Evolutionary conservation across 805 yeast species (phyloP).

Genomic region (Lipomyces orientalis): DNA sequence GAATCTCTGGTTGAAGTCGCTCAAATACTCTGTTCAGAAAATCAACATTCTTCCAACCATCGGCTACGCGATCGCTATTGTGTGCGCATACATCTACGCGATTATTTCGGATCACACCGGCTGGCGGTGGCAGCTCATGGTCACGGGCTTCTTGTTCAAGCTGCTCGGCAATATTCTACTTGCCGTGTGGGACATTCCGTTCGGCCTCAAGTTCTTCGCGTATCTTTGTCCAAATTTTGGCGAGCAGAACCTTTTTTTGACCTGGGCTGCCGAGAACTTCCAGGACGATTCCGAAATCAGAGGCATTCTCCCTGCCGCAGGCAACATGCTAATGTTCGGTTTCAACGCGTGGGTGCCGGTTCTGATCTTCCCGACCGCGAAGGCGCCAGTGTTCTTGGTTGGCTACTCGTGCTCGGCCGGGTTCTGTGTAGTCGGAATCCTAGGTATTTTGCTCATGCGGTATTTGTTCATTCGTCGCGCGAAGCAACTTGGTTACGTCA

Average conservation of each 20-base stretch:
- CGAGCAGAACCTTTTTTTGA: slow-evolving; percentile 36
- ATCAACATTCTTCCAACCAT: slow-evolving; percentile 11
- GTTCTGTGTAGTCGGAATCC: background rate
- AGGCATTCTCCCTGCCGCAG: slow-evolving; percentile 43
- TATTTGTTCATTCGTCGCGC: slow-evolving; percentile 16
- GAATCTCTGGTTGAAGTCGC: slow-evolving; percentile 45
- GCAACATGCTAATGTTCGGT: slow-evolving; percentile 44
- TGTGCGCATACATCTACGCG: slow-evolving; percentile 37
- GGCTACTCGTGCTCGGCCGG: slow-evolving; percentile 30
- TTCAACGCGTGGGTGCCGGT: slow-evolving; percentile 50
- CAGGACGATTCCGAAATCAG: slow-evolving; percentile 42
- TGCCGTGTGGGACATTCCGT: slow-evolving; percentile 52
- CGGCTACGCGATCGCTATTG: slow-evolving; percentile 10
- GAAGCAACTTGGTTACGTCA: background rate
- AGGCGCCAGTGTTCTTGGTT: slow-evolving; percentile 40
- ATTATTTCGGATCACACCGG: slow-evolving; percentile 44
- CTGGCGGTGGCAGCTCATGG: slow-evolving; percentile 41
- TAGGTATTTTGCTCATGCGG: background rate
- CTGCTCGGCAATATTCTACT: slow-evolving; percentile 43
- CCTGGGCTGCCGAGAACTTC: slow-evolving; percentile 40
- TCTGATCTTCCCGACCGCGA: slow-evolving; percentile 48
- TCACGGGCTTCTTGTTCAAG: slow-evolving; percentile 12
- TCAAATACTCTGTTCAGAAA: slow-evolving; percentile 3
- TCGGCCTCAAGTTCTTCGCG: slow-evolving; percentile 43
- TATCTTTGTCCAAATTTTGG: slow-evolving; percentile 27